Evolutionary conservation across 2,329 filamentous ascomycete species (phyloP).

Genomic region (Verticillium alfalfae): DNA sequence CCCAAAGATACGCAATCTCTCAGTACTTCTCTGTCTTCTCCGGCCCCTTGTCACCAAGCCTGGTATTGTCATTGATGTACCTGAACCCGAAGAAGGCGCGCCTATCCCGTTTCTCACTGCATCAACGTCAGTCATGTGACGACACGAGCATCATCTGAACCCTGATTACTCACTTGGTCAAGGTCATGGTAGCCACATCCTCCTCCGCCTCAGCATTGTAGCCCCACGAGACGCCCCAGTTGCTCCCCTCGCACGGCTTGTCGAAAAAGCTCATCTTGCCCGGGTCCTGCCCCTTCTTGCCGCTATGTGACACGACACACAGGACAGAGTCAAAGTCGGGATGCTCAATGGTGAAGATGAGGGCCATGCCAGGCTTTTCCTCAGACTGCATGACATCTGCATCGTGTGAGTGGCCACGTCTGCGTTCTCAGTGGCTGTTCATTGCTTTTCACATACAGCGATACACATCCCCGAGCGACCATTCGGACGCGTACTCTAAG

Average conservation of each 20-base stretch:
- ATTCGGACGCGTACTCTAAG: slow-evolving; percentile 4
- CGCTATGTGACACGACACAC: slow-evolving; percentile 10
- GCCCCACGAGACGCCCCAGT: slow-evolving; percentile 24
- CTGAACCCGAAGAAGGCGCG: slow-evolving; percentile 8
- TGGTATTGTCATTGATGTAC: slow-evolving; percentile 3
- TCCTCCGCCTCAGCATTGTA: slow-evolving; percentile 15
- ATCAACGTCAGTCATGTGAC: background rate
- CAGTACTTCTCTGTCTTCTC: slow-evolving; percentile 1
- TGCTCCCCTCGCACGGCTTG: slow-evolving; percentile 15
- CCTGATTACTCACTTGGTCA: slow-evolving; percentile 19
- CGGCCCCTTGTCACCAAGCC: slow-evolving; percentile 2
- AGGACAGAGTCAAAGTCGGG: slow-evolving; percentile 4
- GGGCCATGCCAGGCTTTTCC: background rate
- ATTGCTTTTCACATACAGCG: slow-evolving; percentile 4
- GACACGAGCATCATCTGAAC: background rate
- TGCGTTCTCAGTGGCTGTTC: background rate
- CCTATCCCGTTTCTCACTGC: background rate
- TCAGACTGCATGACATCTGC: background rate
- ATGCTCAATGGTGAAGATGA: background rate
- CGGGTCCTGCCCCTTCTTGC: slow-evolving; percentile 7
- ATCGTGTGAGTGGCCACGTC: background rate
- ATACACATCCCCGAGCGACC: slow-evolving; percentile 6
- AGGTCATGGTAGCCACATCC: slow-evolving; percentile 21
- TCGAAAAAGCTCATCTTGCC: slow-evolving; percentile 17
- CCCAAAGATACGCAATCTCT: too few species aligned